Conservation (phyloP, 352 stramenopile genomes). For the Phytophthora aleatoria region DNA sequence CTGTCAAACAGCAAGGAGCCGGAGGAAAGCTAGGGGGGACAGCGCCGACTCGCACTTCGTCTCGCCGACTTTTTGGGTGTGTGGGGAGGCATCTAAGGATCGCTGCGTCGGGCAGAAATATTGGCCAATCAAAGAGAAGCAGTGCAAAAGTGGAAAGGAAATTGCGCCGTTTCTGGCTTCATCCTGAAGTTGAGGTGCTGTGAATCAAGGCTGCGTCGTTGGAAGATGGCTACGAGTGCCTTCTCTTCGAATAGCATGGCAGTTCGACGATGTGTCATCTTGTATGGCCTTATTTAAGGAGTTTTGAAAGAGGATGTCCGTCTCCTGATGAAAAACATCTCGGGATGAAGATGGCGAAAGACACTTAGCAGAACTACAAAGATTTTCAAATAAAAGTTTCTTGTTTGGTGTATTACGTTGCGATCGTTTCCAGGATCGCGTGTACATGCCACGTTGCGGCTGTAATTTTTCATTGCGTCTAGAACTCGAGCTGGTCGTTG, state of each 20-base stretch:
- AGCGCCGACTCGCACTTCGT: slow-evolving; percentile 8
- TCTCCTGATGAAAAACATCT: neutral
- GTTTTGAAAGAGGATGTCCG: neutral
- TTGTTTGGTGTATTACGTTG: slow-evolving; percentile 1
- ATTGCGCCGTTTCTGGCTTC: neutral
- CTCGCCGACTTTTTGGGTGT: slow-evolving; percentile 30
- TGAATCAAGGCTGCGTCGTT: too few relatives aligned
- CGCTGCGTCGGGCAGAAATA: slow-evolving; percentile 15
- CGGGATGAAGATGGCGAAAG: slow-evolving; percentile 15
- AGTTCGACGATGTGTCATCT: neutral
- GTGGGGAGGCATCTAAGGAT: slow-evolving; percentile 23
- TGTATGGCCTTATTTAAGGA: neutral
- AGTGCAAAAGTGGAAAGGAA: neutral
- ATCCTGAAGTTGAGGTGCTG: neutral
- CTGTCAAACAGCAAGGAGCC: neutral
- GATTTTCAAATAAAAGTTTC: slow-evolving; percentile 3
- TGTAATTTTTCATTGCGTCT: slow-evolving; percentile 4
- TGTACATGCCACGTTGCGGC: slow-evolving; percentile 2
- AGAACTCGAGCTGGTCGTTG: slow-evolving; percentile 35
- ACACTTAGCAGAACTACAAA: slow-evolving; percentile 1
- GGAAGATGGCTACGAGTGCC: too few relatives aligned
- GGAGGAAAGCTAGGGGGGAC: slow-evolving; percentile 2
- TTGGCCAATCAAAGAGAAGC: slow-evolving; percentile 25
- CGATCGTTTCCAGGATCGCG: neutral
- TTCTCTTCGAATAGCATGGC: neutral